phyloP scores from a whole-genome alignment of 768 basidiomycete genomes.

The Russula virescens region DNA sequence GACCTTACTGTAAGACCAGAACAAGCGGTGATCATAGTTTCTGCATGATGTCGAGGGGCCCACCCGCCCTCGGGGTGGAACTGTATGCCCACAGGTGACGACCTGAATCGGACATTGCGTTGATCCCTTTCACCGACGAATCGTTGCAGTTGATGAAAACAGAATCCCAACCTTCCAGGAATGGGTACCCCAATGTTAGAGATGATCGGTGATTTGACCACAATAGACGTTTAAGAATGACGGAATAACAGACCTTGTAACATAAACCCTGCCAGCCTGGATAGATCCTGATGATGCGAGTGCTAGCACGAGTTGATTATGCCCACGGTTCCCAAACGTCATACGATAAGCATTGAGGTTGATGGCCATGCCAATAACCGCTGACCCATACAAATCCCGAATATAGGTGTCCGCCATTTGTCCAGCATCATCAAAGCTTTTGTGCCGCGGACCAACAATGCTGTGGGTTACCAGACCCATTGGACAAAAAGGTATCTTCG shows the following conservation, averaged over 20 bases:
- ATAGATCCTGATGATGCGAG: slow-evolving; percentile 91
- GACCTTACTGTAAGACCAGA: slow-evolving; percentile 7
- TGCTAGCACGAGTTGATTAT: slow-evolving; percentile 97
- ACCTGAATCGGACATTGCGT: slow-evolving; percentile 83
- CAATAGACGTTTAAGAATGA: not conserved
- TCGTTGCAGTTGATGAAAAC: slow-evolving; percentile 99
- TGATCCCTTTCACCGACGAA: slow-evolving; percentile 98
- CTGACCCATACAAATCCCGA: slow-evolving; percentile 99
- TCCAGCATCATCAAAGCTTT: slow-evolving; percentile 74
- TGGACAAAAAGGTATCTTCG: slow-evolving; percentile 93
- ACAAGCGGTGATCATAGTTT: slow-evolving; percentile 34
- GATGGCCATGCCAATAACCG: slow-evolving; percentile 97
- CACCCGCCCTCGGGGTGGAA: slow-evolving; percentile 99
- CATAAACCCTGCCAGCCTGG: slow-evolving; percentile 93
- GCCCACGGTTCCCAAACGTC: slow-evolving; percentile 99
- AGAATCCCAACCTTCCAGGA: slow-evolving; percentile 96
- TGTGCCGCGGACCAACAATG: slow-evolving; percentile 83
- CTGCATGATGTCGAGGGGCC: slow-evolving; percentile 98
- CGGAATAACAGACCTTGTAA: slow-evolving; percentile 61
- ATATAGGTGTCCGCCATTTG: slow-evolving; percentile 92
- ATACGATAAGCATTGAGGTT: slow-evolving; percentile 96
- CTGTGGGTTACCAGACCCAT: slow-evolving; percentile 92
- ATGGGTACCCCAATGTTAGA: slow-evolving; percentile 86
- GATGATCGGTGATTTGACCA: slow-evolving; percentile 93
- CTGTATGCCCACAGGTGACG: slow-evolving; percentile 94